Conservation (phyloP, 768 basidiomycete genomes). For the Suillus hirtellus region DNA sequence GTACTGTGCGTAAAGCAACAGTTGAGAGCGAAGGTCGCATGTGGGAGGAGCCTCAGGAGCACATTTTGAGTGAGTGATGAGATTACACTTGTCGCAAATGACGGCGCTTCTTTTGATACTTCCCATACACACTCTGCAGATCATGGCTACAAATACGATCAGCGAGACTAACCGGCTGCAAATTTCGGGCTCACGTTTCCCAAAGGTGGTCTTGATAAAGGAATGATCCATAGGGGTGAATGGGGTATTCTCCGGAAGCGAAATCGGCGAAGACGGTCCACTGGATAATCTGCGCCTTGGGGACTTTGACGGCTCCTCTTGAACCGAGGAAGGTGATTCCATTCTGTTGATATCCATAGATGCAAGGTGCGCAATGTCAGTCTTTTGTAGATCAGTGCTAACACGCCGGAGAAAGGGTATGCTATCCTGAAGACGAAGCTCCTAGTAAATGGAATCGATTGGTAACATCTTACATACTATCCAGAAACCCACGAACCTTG, state of each 20-base stretch:
- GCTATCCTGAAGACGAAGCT: conserved; percentile 89
- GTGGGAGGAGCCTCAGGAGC: conserved; percentile 71
- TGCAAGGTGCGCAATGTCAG: conserved; percentile 57
- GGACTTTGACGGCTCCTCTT: conserved; percentile 40
- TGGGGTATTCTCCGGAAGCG: conserved; percentile 31
- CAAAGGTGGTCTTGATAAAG: conserved; percentile 91
- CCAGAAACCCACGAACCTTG: conserved; percentile 52
- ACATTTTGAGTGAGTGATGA: conserved; percentile 85
- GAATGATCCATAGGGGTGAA: conserved; percentile 72
- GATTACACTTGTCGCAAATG: conserved; percentile 85
- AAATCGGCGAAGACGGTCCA: conserved; percentile 29
- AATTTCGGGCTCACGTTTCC: conserved; percentile 60
- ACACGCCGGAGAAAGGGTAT: conserved; percentile 94
- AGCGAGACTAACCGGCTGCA: conserved; percentile 9
- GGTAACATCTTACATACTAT: background rate
- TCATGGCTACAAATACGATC: conserved; percentile 58
- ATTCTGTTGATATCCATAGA: conserved; percentile 33
- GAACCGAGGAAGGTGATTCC: conserved; percentile 43
- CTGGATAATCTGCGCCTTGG: conserved; percentile 41
- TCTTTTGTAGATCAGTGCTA: conserved; percentile 80
- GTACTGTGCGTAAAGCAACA: conserved; percentile 77
- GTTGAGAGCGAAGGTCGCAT: conserved; percentile 79
- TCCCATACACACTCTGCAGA: conserved; percentile 79
- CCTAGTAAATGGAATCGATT: conserved; percentile 41
- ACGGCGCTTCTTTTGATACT: conserved; percentile 85